Conservation (phyloP, 768 basidiomycete genomes). For the Mycena alexandri region DNA sequence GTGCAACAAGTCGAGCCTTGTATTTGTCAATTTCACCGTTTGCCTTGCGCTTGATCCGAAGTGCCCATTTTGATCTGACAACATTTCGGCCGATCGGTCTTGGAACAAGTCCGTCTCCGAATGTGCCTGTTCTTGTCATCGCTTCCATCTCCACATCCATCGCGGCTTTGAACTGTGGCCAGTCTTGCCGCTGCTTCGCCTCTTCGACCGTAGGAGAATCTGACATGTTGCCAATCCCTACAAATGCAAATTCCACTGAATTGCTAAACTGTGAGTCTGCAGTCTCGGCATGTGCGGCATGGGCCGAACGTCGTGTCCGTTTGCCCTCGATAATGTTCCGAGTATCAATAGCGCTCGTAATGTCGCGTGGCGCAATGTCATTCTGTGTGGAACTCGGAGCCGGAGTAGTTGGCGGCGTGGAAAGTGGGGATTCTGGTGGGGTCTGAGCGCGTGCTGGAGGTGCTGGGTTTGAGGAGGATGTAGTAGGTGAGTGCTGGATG, state of each 20-base stretch:
- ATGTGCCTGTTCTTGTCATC: slow-evolving; percentile 21
- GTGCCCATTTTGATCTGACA: slow-evolving; percentile 45
- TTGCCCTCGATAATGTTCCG: slow-evolving; percentile 27
- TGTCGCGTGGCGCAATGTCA: slow-evolving; percentile 20
- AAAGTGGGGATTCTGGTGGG: slow-evolving; percentile 13
- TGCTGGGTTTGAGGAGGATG: background rate
- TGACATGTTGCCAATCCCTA: slow-evolving; percentile 9
- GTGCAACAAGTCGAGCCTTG: slow-evolving; percentile 41
- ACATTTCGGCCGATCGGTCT: slow-evolving; percentile 39
- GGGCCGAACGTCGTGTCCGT: slow-evolving; percentile 14
- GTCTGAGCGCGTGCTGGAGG: background rate
- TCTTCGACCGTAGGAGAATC: slow-evolving; percentile 28
- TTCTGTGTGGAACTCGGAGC: background rate
- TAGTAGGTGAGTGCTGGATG: slow-evolving; percentile 37
- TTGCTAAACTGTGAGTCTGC: background rate
- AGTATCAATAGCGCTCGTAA: slow-evolving; percentile 22
- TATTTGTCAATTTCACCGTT: slow-evolving; percentile 46
- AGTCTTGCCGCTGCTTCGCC: slow-evolving; percentile 17
- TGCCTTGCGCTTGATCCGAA: slow-evolving; percentile 49
- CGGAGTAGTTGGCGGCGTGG: slow-evolving; percentile 26
- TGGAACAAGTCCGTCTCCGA: slow-evolving; percentile 36
- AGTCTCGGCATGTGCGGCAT: slow-evolving; percentile 1
- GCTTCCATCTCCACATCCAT: slow-evolving; percentile 27
- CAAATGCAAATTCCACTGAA: slow-evolving; percentile 17
- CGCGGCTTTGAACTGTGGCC: slow-evolving; percentile 18